Evolutionary conservation across 495 filamentous ascomycete genomes (phyloP), one percentile per base, ranked within the genome.

Genomic region (Penicillium nucicola): DNA sequence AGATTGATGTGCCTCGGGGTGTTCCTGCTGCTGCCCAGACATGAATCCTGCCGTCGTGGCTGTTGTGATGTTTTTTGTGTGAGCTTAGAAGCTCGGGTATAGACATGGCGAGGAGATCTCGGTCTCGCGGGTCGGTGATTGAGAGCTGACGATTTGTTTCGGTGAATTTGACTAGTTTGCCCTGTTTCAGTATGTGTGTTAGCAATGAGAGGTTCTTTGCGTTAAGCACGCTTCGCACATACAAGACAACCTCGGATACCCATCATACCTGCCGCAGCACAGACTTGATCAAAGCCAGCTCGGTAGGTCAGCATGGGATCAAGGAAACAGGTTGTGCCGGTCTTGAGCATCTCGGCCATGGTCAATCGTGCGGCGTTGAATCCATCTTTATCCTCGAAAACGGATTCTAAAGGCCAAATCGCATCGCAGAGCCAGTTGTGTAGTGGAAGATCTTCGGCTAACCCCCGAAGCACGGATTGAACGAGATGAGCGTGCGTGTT

Each of bases 11-110:
- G 4, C 71, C 72, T 2, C 73, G 63, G 6, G 73, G 73, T 13
- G 73, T 77, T 1, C 68, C 66, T 2, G 73, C 69, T 6, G 68
- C 72, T 33, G 70, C 71, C 73, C 73, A 77, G 12, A 77, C 67
- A 10, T 68, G 61, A 19, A 75, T 62, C 13, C 69, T 46, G 34
- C 61, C 66, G 28, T 70, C 53, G 55, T 66, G 43, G 48, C 59
- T 47, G 48, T 61, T 52, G 54, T 71, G 44, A 50, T 65, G 48
- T 54, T 62, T 45, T 36, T 52, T 13, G 49, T 68, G 62, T 14
- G 56, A 45, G 15, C 50, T 42, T 0, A 64, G 9, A 0, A 65
- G 57, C 15, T 57, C 47, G 0, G 55, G 48, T 2, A 65, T 60
- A 7, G 65, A 68, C 65, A 68, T 68, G 19, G 50, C 53, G 6